Conservation (phyloP, 1,284 basidiomycete species). For the Wolfiporia cocos region DNA sequence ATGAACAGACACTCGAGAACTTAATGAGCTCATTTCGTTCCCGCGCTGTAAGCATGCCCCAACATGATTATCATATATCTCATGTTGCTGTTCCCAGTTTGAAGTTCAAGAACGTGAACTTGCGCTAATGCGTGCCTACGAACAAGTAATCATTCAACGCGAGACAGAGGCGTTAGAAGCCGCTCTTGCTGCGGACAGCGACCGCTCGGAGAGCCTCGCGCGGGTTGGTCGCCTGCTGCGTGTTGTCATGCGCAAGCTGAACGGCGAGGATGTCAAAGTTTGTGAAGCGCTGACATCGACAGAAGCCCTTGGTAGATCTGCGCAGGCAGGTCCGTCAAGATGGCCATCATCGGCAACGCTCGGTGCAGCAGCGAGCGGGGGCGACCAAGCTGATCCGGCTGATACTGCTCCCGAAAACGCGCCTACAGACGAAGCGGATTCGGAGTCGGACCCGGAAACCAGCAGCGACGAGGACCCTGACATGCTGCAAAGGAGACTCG, state of each 20-base stretch:
- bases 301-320: slow-evolving; percentile 4
- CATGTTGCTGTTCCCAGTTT: slow-evolving; percentile 45
- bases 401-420: too few relatives aligned
- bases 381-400: too few relatives aligned
- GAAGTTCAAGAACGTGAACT: slow-evolving; percentile 94
- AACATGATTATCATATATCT: slow-evolving; percentile 5
- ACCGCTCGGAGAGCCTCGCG: slow-evolving; percentile 64
- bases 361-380: too few relatives aligned
- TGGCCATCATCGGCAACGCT: slow-evolving; percentile 5
- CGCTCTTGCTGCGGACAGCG: slow-evolving; percentile 57
- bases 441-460: slow-evolving; percentile 12
- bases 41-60: slow-evolving; percentile 67
- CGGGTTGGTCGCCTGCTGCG: slow-evolving; percentile 74
- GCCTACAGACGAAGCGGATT: slow-evolving; percentile 13
- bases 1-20: slow-evolving; percentile 92
- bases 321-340: slow-evolving; percentile 5
- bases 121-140: slow-evolving; percentile 87
- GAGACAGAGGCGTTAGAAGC: slow-evolving; percentile 69
- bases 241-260: slow-evolving; percentile 62
- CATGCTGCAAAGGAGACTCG: slow-evolving; percentile 17
- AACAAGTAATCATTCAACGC: slow-evolving; percentile 71
- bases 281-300: slow-evolving; percentile 14
- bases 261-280: slow-evolving; percentile 59
- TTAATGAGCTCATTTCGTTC: slow-evolving; percentile 94
- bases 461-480: slow-evolving; percentile 21